Evolutionary conservation across 2,329 filamentous ascomycete genomes (phyloP).

Genomic region (Amesomyces nigricolor): DNA sequence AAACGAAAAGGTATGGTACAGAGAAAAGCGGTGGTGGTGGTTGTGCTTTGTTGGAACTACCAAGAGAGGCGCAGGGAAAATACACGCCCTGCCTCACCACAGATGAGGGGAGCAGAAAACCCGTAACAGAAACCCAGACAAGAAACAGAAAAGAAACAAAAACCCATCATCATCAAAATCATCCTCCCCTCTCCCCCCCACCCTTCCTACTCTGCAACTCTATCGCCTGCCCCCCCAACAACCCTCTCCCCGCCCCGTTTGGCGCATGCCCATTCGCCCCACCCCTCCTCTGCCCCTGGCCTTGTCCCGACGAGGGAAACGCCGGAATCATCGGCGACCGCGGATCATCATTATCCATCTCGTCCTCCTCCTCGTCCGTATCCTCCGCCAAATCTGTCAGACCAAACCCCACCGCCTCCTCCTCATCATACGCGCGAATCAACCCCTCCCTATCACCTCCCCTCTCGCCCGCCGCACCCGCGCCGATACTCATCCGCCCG

Average conservation of each 20-base stretch:
- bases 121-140: background rate
- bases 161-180: background rate
- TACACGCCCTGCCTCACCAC: too few species aligned
- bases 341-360: slow-evolving; percentile 21
- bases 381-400: slow-evolving; percentile 76
- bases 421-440: slow-evolving; percentile 85
- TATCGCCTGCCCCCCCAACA: slow-evolving; percentile 32
- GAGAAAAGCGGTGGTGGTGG: too few species aligned
- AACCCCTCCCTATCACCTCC: slow-evolving; percentile 71
- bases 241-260: slow-evolving; percentile 24
- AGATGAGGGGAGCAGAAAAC: background rate
- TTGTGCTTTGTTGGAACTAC: too few species aligned
- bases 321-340: slow-evolving; percentile 34
- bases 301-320: slow-evolving; percentile 13
- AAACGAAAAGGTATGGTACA: too few species aligned
- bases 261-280: slow-evolving; percentile 34
- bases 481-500: slow-evolving; percentile 46
- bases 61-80: too few species aligned
- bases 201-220: slow-evolving; percentile 47
- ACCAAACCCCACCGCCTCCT: slow-evolving; percentile 67
- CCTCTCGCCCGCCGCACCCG: slow-evolving; percentile 39
- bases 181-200: slow-evolving; percentile 24
- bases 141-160: background rate
- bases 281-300: too few species aligned
- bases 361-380: slow-evolving; percentile 56